A percentile compares a stretch with the other conserved stretches of the same genome.
Evolutionary conservation across 768 basidiomycete species (phyloP).

Genomic region (Boletales sp.): DNA sequence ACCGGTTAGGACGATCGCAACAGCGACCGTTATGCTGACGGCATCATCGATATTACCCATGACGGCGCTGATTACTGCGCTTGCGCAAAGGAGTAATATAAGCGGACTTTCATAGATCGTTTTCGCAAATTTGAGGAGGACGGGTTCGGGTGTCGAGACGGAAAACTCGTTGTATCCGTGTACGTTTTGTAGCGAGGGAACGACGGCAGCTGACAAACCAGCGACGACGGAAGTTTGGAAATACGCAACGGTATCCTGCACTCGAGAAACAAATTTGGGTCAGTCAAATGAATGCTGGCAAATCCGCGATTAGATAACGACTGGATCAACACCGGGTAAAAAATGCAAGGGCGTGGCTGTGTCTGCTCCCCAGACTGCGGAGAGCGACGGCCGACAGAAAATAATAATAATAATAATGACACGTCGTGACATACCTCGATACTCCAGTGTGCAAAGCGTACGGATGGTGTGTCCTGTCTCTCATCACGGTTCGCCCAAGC

Average conservation of each 20-base stretch:
- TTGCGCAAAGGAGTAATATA: slow-evolving; percentile 86
- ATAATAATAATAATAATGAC: not conserved
- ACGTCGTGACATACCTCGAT: slow-evolving; percentile 48
- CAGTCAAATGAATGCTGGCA: not conserved
- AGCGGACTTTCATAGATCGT: slow-evolving; percentile 95
- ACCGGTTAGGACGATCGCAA: slow-evolving; percentile 93
- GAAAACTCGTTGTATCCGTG: slow-evolving; percentile 96
- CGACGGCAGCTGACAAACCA: slow-evolving; percentile 62
- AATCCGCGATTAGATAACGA: no score
- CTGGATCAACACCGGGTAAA: not conserved
- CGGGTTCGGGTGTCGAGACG: slow-evolving; percentile 75
- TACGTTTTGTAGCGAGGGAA: slow-evolving; percentile 58
- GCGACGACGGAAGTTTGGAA: slow-evolving; percentile 59
- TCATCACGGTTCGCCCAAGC: slow-evolving; percentile 28
- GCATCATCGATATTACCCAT: slow-evolving; percentile 98
- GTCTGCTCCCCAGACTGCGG: slow-evolving; percentile 4
- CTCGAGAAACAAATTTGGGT: not conserved
- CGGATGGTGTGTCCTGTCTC: slow-evolving; percentile 53
- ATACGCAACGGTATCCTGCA: slow-evolving; percentile 69
- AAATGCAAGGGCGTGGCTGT: slow-evolving; percentile 6
- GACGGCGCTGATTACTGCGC: slow-evolving; percentile 81
- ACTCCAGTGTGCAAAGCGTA: slow-evolving; percentile 63
- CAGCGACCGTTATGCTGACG: slow-evolving; percentile 86
- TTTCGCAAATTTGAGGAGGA: slow-evolving; percentile 85
- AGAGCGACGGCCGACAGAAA: not conserved